phyloP scores from a whole-genome alignment of 345 rosid genomes.

The Lenwebbia sp. region DNA sequence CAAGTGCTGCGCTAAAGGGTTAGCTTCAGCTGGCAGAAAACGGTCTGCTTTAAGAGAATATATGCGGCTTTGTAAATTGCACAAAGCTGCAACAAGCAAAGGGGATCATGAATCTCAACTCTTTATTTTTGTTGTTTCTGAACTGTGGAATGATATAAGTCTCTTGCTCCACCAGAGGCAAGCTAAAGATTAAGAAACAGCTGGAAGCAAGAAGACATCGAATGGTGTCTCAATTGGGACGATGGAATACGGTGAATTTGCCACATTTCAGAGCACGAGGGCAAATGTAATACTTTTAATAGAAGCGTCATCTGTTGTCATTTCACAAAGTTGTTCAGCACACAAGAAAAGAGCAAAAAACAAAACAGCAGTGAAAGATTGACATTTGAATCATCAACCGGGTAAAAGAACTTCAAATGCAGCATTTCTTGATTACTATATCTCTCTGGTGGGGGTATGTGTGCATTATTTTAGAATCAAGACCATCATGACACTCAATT shows the following conservation, averaged over 20 bases:
- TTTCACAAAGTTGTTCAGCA: not conserved
- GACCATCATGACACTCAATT: slow-evolving; percentile 6
- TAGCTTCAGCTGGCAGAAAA: not conserved
- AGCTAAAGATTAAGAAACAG: not conserved
- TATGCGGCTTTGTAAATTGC: not conserved
- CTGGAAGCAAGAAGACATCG: not conserved
- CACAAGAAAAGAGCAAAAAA: not conserved
- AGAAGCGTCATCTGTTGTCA: not conserved
- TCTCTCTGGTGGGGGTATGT: not conserved
- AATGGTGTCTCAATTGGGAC: not conserved
- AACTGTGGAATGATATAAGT: not conserved
- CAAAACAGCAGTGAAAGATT: not conserved
- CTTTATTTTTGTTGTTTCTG: too few species aligned
- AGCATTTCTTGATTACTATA: not conserved
- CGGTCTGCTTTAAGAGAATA: not conserved
- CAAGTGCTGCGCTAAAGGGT: not conserved
- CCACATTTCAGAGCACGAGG: not conserved
- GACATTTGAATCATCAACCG: not conserved
- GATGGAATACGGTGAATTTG: not conserved
- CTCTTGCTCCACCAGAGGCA: not conserved
- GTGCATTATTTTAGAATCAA: slow-evolving; percentile 12
- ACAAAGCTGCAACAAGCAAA: not conserved
- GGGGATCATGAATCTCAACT: not conserved
- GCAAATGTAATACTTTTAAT: not conserved
- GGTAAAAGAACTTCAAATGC: not conserved